Evolutionary conservation across 139 green algal genomes (phyloP), one percentile per base, ranked within the genome.

Genomic region (Ettlia oleoabundans): DNA sequence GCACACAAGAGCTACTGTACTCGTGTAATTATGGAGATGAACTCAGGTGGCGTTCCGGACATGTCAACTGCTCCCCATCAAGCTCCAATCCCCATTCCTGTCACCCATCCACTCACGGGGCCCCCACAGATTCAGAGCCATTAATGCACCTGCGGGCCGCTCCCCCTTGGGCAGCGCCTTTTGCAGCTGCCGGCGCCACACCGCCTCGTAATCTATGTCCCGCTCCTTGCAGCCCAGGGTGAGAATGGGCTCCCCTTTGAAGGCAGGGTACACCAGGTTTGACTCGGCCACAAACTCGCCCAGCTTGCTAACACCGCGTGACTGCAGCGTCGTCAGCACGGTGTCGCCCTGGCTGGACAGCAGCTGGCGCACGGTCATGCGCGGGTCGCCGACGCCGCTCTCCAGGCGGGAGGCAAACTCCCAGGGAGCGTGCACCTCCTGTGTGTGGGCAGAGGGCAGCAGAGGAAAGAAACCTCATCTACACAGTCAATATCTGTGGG

Each of bases 141-240:
- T n/a, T n/a, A n/a, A n/a, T n/a, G n/a, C n/a, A 78, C 71, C 71
- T 43, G 71, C 32, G 47, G 30, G 71, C 19, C 35, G 35, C 47
- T 58, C 47, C 15, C 47, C 47, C 71, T n/a, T 19, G 30, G 8
- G 32, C 47, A 65, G 55, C 53, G 26, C 24, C 24, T 69, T 28
- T 13, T 30, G 24, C 68, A 89, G 42, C 43, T 72, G 38, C 7
- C 24, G 33, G 10, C 61, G 37, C 84, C 86, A 90, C 28, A 61
- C 30, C 8, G 67, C 8, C 43, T 86, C 76, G 53, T 76, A 88
- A 47, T 89, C 80, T 35, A 88, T 71, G 55, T 83, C 40, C 35
- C 68, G 43, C 5, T 43, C 38, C 26, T 69, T 7, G 28, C 33
- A 52, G 74, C 87, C 87, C 47, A 90, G 65, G 8, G 85, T 90